Percentiles rank a stretch among this genome's conserved stretches.
Evolutionary conservation across 2,329 filamentous ascomycete species (phyloP).

Genomic region (Neospermospora avenae): DNA sequence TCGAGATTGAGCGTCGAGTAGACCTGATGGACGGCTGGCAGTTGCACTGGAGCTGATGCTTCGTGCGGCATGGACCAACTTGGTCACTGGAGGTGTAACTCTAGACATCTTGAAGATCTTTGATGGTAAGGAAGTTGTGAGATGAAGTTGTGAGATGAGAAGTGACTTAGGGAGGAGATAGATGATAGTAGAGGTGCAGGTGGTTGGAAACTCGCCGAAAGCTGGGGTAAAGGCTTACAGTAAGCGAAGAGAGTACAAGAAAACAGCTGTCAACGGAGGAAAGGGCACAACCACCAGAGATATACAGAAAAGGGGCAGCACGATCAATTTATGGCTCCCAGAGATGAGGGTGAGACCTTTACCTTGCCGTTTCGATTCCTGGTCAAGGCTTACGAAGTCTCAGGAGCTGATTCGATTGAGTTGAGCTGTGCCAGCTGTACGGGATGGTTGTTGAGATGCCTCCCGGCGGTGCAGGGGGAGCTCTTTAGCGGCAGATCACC

Average conservation of each 20-base stretch:
- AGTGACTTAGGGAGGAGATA: conserved; percentile 4
- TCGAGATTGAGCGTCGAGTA: conserved; percentile 25
- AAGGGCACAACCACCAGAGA: too few species aligned
- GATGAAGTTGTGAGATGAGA: conserved; percentile 1
- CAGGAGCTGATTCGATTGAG: neutral
- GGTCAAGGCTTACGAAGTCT: conserved; percentile 4
- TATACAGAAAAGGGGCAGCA: neutral
- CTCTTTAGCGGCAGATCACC: conserved; percentile 5
- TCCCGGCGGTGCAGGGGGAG: conserved; percentile 4
- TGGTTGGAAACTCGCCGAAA: neutral
- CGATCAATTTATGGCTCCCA: conserved; percentile 4
- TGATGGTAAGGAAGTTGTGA: conserved; percentile 7
- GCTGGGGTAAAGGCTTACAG: neutral
- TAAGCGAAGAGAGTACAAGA: conserved; percentile 1
- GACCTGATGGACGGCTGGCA: conserved; percentile 24
- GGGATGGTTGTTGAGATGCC: conserved; percentile 6
- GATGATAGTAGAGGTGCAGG: neutral
- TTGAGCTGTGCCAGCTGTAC: neutral
- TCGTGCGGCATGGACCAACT: conserved; percentile 26
- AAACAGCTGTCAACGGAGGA: neutral
- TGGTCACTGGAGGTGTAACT: conserved; percentile 33
- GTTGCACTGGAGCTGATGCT: conserved; percentile 29
- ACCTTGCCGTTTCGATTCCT: conserved; percentile 1
- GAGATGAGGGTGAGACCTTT: conserved; percentile 5
- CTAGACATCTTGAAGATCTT: conserved; percentile 29